Evolutionary conservation across 225 moss, liverwort and hornwort genomes (phyloP).

Genomic region (Climacium dendroides): DNA sequence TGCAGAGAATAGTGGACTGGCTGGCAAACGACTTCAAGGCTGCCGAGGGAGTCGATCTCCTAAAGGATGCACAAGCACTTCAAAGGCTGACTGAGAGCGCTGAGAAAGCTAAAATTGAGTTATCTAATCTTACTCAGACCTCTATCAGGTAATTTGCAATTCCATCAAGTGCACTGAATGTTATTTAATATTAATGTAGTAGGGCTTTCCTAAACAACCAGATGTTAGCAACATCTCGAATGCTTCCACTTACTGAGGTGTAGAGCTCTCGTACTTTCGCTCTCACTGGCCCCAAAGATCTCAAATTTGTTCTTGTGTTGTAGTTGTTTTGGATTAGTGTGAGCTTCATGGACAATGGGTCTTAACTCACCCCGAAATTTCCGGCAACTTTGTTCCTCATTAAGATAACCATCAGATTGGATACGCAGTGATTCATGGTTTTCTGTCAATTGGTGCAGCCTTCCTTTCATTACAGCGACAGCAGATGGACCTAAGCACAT

Average conservation of each 20-base stretch:
- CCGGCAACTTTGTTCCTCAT: neutral
- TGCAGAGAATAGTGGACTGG: constrained; percentile 91
- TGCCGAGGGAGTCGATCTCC: constrained; percentile 70
- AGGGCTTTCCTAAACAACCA: neutral
- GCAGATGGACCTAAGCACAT: constrained; percentile 94
- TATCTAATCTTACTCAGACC: constrained; percentile 71
- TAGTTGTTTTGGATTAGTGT: neutral
- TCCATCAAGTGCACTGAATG: neutral
- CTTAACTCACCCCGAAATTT: neutral
- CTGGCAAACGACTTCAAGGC: constrained; percentile 66
- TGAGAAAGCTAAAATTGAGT: constrained; percentile 87
- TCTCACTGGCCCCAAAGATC: neutral
- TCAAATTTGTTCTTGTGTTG: neutral
- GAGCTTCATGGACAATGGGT: neutral
- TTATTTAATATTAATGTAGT: neutral
- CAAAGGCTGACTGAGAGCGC: constrained; percentile 81
- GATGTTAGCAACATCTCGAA: neutral
- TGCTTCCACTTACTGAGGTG: neutral
- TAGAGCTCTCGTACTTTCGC: neutral
- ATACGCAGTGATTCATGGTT: neutral
- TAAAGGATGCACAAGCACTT: constrained; percentile 77
- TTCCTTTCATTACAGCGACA: constrained; percentile 88
- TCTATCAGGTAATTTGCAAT: constrained; percentile 50
- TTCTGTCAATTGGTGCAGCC: constrained; percentile 23
- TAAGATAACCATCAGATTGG: neutral